phyloP scores from a whole-genome alignment of 768 basidiomycete species.

The Kwoniella shandongensis region DNA sequence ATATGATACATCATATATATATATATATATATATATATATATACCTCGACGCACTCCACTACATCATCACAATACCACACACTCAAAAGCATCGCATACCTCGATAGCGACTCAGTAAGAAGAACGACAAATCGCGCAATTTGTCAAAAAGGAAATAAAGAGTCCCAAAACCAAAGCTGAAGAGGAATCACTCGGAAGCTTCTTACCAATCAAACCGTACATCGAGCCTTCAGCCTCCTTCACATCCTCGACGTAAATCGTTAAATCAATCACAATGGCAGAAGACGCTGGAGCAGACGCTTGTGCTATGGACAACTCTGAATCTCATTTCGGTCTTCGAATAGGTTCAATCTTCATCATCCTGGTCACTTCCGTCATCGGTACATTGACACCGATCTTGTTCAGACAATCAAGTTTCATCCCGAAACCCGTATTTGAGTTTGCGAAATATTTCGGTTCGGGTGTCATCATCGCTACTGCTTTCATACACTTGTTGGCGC shows the following conservation, averaged over 20 bases:
- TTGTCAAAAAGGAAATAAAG: no score
- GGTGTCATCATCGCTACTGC: conserved; percentile 79
- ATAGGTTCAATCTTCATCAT: conserved; percentile 53
- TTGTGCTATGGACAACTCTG: conserved; percentile 41
- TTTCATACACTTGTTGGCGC: conserved; percentile 65
- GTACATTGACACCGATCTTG: conserved; percentile 44
- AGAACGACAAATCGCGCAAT: no score
- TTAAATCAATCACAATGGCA: conserved; percentile 10
- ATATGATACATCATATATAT: no score
- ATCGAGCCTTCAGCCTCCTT: neutral
- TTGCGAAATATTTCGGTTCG: conserved; percentile 87
- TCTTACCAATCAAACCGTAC: no score
- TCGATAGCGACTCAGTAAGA: no score
- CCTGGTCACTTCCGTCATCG: conserved; percentile 48
- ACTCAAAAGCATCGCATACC: no score
- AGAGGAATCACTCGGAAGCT: no score
- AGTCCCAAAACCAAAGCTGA: no score
- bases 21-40: no score
- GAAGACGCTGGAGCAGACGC: conserved; percentile 26
- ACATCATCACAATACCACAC: no score
- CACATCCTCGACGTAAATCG: no score
- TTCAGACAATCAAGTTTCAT: conserved; percentile 51
- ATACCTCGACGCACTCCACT: no score
- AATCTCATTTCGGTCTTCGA: conserved; percentile 30
- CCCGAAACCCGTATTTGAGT: conserved; percentile 71